Evolutionary conservation across 352 stramenopile species (phyloP).

Genomic region (Aphanomyces euteiches): DNA sequence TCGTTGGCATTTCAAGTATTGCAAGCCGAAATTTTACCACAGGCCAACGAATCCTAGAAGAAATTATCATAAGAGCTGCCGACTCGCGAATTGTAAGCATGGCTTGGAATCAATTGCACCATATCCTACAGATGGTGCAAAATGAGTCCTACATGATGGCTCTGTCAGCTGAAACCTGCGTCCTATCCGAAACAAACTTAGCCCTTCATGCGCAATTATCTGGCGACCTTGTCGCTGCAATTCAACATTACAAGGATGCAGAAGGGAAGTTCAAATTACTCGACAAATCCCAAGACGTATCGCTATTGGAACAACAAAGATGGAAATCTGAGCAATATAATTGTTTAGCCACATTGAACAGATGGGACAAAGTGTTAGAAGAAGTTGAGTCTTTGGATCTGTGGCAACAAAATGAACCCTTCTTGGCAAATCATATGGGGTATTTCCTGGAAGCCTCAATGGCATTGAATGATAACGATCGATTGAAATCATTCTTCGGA

Average conservation of each 20-base stretch:
- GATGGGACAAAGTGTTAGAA: slow-evolving; percentile 54
- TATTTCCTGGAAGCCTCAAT: slow-evolving; percentile 51
- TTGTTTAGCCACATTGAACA: slow-evolving; percentile 65
- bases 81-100: slow-evolving; percentile 24
- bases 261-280: slow-evolving; percentile 45
- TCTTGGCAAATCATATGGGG: slow-evolving; percentile 59
- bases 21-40: slow-evolving; percentile 53
- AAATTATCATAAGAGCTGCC: slow-evolving; percentile 45
- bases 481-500: background rate
- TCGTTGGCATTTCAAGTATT: slow-evolving; percentile 55
- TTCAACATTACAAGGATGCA: slow-evolving; percentile 66
- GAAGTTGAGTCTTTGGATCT: slow-evolving; percentile 42
- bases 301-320: slow-evolving; percentile 46
- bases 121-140: slow-evolving; percentile 58
- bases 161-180: slow-evolving; percentile 51
- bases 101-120: slow-evolving; percentile 70
- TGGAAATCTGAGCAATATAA: slow-evolving; percentile 61
- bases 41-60: slow-evolving; percentile 63
- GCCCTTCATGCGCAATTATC: slow-evolving; percentile 61
- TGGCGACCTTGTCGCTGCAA: slow-evolving; percentile 64
- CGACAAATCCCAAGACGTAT: slow-evolving; percentile 30
- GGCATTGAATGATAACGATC: slow-evolving; percentile 32
- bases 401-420: slow-evolving; percentile 60
- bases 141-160: slow-evolving; percentile 64
- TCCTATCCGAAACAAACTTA: slow-evolving; percentile 49